Percentiles rank a stretch among this genome's conserved stretches.
phyloP scores from a whole-genome alignment of 2,329 filamentous ascomycete species.

The Monascus ruber region DNA sequence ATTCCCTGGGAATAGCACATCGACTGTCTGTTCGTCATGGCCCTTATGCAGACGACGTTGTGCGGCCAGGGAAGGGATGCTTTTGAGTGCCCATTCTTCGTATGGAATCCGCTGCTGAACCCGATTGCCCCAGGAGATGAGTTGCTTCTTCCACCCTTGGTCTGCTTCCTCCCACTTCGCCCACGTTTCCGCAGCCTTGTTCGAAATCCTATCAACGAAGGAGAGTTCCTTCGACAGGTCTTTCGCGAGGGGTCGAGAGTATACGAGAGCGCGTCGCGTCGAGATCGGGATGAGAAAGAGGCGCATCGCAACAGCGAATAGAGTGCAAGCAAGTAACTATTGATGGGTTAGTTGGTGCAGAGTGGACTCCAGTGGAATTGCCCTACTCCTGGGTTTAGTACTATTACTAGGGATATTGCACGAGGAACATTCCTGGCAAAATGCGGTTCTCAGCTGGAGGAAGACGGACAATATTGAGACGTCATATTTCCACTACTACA shows the following conservation, averaged over 20 bases:
- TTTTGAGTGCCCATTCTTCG: constrained; percentile 97
- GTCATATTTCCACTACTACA: too few species aligned
- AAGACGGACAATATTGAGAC: too few species aligned
- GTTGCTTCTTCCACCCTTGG: constrained; percentile 73
- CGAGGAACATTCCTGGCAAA: too few species aligned
- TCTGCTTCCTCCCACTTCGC: constrained; percentile 76
- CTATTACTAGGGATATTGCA: too few species aligned
- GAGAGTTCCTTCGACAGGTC: constrained; percentile 44
- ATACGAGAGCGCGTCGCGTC: constrained; percentile 79
- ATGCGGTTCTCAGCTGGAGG: too few species aligned
- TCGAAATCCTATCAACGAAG: constrained; percentile 58
- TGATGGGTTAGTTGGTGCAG: too few species aligned
- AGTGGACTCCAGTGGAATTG: too few species aligned
- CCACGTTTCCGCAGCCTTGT: constrained; percentile 68
- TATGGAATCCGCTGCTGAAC: constrained; percentile 80
- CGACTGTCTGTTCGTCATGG: constrained; percentile 56
- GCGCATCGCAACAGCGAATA: constrained; percentile 52
- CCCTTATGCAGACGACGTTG: constrained; percentile 53
- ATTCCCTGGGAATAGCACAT: constrained; percentile 56
- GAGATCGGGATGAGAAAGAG: constrained; percentile 90
- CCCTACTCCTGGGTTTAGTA: too few species aligned
- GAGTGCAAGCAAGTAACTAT: too few species aligned
- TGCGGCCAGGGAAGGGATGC: constrained; percentile 68
- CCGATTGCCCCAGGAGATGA: constrained; percentile 78
- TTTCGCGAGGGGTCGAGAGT: constrained; percentile 65